These are phyloP conservation scores for Kluyveromyces lactis DNA, from an alignment of 805 yeast species.

Conservation along the genomic window DNA sequence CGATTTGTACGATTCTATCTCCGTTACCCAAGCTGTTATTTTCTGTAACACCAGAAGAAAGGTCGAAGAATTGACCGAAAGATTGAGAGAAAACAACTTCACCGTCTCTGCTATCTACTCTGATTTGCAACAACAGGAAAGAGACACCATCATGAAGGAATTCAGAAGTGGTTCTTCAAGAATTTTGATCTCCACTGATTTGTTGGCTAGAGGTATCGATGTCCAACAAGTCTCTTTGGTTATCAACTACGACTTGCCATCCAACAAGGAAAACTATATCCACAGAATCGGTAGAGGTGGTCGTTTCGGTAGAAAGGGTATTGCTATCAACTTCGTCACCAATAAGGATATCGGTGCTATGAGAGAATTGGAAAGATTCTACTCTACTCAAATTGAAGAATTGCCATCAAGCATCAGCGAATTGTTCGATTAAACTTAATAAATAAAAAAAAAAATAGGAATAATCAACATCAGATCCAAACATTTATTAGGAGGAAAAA, in stretches of 20 bases:
- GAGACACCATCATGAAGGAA: conserved; percentile 92
- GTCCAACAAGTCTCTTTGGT: conserved; percentile 97
- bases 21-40: conserved; percentile 95
- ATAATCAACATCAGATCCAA: too few relatives aligned
- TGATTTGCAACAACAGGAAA: conserved; percentile 89
- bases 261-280: conserved; percentile 88
- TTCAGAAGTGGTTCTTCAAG: conserved; percentile 91
- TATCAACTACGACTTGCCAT: conserved; percentile 89
- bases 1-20: conserved; percentile 89
- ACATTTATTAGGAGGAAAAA: too few relatives aligned
- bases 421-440: conserved; percentile 17
- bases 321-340: conserved; percentile 90
- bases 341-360: conserved; percentile 64
- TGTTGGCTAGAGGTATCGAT: conserved; percentile 97
- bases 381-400: conserved; percentile 66
- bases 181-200: conserved; percentile 91
- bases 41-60: conserved; percentile 95
- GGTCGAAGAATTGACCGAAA: conserved; percentile 83
- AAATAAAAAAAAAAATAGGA: too few relatives aligned
- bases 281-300: conserved; percentile 99
- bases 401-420: conserved; percentile 71
- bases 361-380: conserved; percentile 67
- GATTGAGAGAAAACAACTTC: conserved; percentile 72
- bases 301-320: conserved; percentile 97
- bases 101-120: conserved; percentile 96